Conservation (phyloP, 2,329 filamentous ascomycete genomes). For the Fonsecaea nubica region DNA sequence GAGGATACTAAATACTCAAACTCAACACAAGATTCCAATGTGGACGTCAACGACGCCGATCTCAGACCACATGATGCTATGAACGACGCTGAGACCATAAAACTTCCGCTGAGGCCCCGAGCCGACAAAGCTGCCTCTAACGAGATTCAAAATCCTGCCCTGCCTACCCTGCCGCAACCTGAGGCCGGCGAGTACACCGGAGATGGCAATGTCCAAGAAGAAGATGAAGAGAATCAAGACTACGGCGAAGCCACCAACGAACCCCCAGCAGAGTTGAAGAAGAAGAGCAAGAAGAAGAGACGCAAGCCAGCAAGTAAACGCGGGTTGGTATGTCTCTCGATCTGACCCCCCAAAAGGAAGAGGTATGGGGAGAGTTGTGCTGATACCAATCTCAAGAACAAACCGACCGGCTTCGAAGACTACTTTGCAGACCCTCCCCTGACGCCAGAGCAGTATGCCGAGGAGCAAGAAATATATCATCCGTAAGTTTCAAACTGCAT, state of each 20-base stretch:
- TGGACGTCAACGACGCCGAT: neutral
- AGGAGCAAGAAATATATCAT: constrained; percentile 74
- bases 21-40: neutral
- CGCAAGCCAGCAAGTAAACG: constrained; percentile 50
- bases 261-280: constrained; percentile 34
- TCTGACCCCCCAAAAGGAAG: constrained; percentile 17
- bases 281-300: constrained; percentile 47
- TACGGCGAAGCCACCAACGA: constrained; percentile 29
- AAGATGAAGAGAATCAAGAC: constrained; percentile 20
- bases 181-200: neutral
- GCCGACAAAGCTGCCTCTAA: neutral
- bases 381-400: constrained; percentile 43
- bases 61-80: neutral
- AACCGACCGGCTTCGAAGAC: constrained; percentile 76
- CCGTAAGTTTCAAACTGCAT: constrained; percentile 53
- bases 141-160: neutral
- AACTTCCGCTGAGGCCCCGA: constrained; percentile 11
- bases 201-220: constrained; percentile 10
- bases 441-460: constrained; percentile 69
- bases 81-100: neutral
- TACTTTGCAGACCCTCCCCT: constrained; percentile 81
- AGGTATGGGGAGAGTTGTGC: neutral
- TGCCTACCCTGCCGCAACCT: neutral
- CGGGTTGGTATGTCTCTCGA: constrained; percentile 42
- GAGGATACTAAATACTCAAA: neutral